A percentile compares a stretch with the other conserved stretches of the same genome.
These are phyloP conservation scores for Hypomontagnella submonticulosa DNA, from an alignment of 495 filamentous ascomycete genomes.

Conservation along the genomic window DNA sequence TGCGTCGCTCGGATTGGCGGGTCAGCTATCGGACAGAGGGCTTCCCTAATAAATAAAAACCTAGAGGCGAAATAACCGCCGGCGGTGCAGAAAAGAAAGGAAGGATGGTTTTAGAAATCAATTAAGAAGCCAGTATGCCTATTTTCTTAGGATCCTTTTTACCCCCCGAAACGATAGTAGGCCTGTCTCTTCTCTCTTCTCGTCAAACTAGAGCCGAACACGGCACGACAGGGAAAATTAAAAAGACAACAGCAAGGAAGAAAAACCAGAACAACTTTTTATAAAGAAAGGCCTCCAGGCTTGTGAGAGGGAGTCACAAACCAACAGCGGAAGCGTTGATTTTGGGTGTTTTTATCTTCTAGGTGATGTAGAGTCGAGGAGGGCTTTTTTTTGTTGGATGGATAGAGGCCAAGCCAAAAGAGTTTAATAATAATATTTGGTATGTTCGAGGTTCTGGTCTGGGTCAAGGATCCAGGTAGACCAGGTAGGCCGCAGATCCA, in stretches of 20 bases:
- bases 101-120: conserved; percentile 38
- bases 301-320: conserved; percentile 35
- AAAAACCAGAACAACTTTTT: conserved; percentile 44
- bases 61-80: conserved; percentile 49
- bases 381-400: conserved; percentile 42
- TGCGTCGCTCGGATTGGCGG: conserved; percentile 42
- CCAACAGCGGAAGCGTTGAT: conserved; percentile 28
- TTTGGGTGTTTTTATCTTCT: conserved; percentile 34
- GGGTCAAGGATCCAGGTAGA: conserved; percentile 41
- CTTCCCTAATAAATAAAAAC: conserved; percentile 42
- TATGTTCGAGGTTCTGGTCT: conserved; percentile 40
- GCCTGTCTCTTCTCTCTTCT: conserved; percentile 17
- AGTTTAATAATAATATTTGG: conserved; percentile 35
- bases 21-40: conserved; percentile 37
- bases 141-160: conserved; percentile 30
- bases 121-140: conserved; percentile 46
- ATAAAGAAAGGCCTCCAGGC: conserved; percentile 37
- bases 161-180: conserved; percentile 19
- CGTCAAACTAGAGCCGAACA: conserved; percentile 30
- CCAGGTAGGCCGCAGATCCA: too few relatives aligned
- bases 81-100: conserved; percentile 49
- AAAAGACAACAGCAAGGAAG: conserved; percentile 33
- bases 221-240: conserved; percentile 23
- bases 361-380: conserved; percentile 46
- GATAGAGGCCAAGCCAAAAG: conserved; percentile 47